Evolutionary conservation across 129 eudicot genomes (phyloP).

Genomic region (Scalesia atractyloides): DNA sequence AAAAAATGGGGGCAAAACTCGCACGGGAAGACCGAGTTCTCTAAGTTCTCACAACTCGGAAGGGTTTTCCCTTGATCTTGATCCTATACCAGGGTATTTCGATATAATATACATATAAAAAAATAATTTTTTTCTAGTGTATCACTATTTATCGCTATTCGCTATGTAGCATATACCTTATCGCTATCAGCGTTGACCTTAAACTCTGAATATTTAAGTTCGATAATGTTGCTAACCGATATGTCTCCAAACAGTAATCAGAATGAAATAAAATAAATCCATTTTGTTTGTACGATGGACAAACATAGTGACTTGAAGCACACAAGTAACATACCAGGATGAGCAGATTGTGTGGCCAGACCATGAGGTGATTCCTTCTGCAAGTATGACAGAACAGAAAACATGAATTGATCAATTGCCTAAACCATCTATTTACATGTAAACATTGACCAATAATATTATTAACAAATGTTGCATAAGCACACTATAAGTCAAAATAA

Average conservation of each 20-base stretch:
- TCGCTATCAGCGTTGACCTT: background rate
- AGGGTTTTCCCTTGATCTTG: no score
- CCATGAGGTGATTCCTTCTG: conserved; percentile 91
- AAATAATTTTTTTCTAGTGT: no score
- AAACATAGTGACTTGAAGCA: background rate
- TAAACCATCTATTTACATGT: background rate
- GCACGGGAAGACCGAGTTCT: no score
- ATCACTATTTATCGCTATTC: no score
- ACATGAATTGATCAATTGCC: background rate
- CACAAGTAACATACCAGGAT: conserved; percentile 59
- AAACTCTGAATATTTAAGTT: background rate
- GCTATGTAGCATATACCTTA: no score
- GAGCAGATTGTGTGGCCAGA: conserved; percentile 79
- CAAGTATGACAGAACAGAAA: conserved; percentile 19
- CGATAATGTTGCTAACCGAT: background rate
- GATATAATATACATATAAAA: no score
- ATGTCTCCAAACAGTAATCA: no score
- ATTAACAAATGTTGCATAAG: background rate
- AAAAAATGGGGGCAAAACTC: no score
- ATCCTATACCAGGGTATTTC: no score
- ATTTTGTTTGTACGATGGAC: background rate
- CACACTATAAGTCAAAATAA: background rate
- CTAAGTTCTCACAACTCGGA: no score
- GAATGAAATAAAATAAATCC: background rate
- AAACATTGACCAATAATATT: background rate